phyloP scores from a whole-genome alignment of 164 flowering plant genomes.

The Santalum album region DNA sequence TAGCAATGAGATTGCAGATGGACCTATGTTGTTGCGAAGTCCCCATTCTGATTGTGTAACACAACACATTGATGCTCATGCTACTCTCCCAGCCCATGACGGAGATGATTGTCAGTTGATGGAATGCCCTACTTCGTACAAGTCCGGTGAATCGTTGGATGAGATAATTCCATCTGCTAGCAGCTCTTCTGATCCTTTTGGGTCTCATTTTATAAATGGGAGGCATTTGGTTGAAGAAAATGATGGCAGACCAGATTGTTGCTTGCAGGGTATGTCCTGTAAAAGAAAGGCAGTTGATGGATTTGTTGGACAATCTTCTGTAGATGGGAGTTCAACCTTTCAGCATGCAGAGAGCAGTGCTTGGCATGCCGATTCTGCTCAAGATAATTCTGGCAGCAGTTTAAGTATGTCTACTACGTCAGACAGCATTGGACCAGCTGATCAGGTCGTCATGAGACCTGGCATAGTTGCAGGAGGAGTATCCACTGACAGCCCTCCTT shows the following conservation, averaged over 20 bases:
- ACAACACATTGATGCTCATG: slow-evolving; percentile 27
- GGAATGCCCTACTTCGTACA: slow-evolving; percentile 25
- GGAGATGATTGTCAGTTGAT: slow-evolving; percentile 23
- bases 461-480: slow-evolving; percentile 22
- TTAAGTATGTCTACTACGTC: slow-evolving; percentile 20
- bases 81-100: slow-evolving; percentile 23
- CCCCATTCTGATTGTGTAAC: slow-evolving; percentile 21
- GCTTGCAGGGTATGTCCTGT: slow-evolving; percentile 50
- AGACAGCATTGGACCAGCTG: slow-evolving; percentile 15
- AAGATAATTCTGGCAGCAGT: slow-evolving; percentile 20
- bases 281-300: slow-evolving; percentile 74
- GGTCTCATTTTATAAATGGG: slow-evolving; percentile 26
- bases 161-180: slow-evolving; percentile 20
- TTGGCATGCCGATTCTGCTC: slow-evolving; percentile 31
- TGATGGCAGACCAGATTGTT: slow-evolving; percentile 44
- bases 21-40: slow-evolving; percentile 23
- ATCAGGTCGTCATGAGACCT: slow-evolving; percentile 26
- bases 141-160: slow-evolving; percentile 24
- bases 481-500: slow-evolving; percentile 18
- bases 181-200: slow-evolving; percentile 35
- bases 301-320: slow-evolving; percentile 50
- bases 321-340: slow-evolving; percentile 25
- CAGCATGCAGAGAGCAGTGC: slow-evolving; percentile 29
- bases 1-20: slow-evolving; percentile 18
- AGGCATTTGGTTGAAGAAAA: slow-evolving; percentile 31